phyloP scores from a whole-genome alignment of 140 eudicot species.

The Stevia rebaudiana region DNA sequence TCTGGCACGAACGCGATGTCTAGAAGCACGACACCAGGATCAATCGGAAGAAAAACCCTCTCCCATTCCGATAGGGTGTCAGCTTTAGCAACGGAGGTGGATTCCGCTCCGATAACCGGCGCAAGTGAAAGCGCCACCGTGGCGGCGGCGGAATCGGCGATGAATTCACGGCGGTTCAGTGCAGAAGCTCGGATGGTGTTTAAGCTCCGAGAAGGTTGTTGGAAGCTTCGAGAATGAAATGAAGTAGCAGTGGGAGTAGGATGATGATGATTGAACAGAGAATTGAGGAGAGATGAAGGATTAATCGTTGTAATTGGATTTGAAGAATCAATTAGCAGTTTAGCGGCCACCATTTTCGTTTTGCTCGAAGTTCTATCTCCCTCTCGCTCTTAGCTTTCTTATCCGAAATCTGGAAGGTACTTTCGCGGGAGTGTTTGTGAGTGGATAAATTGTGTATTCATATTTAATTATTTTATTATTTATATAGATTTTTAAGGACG shows the following conservation, averaged over 20 bases:
- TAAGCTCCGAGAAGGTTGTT: not conserved
- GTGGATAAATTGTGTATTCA: constrained; percentile 19
- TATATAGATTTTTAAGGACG: no score
- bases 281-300: constrained; percentile 31
- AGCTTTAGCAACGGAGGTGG: constrained; percentile 33
- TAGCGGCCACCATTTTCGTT: constrained; percentile 30
- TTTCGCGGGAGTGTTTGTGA: constrained; percentile 29
- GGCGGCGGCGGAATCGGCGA: constrained; percentile 50
- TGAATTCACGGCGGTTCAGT: constrained; percentile 48
- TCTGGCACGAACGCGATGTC: constrained; percentile 96
- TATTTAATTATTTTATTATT: not conserved
- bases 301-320: constrained; percentile 17
- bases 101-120: constrained; percentile 22
- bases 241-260: constrained; percentile 5
- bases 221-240: constrained; percentile 22
- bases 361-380: not conserved
- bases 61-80: constrained; percentile 88
- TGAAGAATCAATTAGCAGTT: constrained; percentile 34
- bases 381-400: constrained; percentile 9
- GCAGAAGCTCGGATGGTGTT: constrained; percentile 36
- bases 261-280: constrained; percentile 30
- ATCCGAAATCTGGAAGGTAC: constrained; percentile 23
- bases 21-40: constrained; percentile 95
- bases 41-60: constrained; percentile 76
- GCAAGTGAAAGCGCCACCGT: constrained; percentile 50